These are phyloP conservation scores for Silene coronaria DNA, from an alignment of 179 eudicot species.

Conservation along the genomic window DNA sequence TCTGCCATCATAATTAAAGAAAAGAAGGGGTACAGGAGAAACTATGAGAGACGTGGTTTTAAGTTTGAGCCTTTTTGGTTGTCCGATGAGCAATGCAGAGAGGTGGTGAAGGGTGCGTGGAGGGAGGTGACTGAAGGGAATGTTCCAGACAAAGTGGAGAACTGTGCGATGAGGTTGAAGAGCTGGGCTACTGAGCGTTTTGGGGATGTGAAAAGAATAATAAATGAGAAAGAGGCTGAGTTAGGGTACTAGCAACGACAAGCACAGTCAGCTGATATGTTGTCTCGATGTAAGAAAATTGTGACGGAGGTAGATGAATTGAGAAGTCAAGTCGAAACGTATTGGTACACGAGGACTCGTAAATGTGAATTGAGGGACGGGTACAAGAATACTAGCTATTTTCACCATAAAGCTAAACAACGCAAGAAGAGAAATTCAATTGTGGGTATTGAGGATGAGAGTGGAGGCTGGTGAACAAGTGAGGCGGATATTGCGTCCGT, in stretches of 20 bases:
- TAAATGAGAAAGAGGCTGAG: not conserved
- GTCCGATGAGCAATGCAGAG: not conserved
- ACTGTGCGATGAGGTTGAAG: not conserved
- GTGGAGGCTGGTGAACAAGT: not conserved
- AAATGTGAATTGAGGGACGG: not conserved
- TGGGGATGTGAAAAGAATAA: not conserved
- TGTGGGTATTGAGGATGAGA: not conserved
- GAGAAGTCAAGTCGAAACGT: not conserved
- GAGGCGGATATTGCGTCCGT: not conserved
- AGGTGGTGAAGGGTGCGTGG: not conserved
- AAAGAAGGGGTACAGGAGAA: not conserved
- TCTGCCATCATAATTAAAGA: not conserved
- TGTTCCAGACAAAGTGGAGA: not conserved
- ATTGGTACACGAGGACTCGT: not conserved
- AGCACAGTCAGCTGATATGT: not conserved
- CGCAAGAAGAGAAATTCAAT: not conserved
- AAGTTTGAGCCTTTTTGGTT: not conserved
- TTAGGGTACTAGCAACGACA: not conserved
- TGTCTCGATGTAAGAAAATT: not conserved
- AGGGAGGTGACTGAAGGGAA: not conserved
- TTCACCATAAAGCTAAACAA: slow-evolving; percentile 1
- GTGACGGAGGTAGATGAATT: not conserved
- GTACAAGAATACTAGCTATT: not conserved
- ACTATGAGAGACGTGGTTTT: not conserved
- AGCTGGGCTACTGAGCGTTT: not conserved